Conservation (phyloP, 2,329 filamentous ascomycete genomes). For the Pseudogymnoascus sp. region DNA sequence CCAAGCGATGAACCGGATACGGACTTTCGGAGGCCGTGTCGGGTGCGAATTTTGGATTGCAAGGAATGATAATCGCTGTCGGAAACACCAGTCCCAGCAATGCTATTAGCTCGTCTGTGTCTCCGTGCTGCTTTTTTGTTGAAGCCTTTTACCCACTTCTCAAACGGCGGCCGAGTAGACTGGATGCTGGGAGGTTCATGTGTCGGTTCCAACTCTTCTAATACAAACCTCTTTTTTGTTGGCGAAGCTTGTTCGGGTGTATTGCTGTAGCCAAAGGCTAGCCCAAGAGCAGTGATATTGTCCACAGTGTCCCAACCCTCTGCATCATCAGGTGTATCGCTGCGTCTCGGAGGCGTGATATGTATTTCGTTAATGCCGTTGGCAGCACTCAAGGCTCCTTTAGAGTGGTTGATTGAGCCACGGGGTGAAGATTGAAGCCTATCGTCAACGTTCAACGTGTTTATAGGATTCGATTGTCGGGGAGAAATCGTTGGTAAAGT, state of each 20-base stretch:
- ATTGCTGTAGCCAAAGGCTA: conserved; percentile 32
- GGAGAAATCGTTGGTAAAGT: not conserved
- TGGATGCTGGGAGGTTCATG: conserved; percentile 3
- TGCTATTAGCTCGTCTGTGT: conserved; percentile 31
- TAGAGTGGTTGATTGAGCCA: not conserved
- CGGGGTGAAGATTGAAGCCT: not conserved
- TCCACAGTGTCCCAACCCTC: conserved; percentile 34
- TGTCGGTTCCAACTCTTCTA: conserved; percentile 20
- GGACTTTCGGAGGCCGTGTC: conserved; percentile 43
- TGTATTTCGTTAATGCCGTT: not conserved
- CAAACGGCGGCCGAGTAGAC: conserved; percentile 44
- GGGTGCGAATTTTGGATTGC: conserved; percentile 20
- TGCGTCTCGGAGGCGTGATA: not conserved
- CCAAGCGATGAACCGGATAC: conserved; percentile 70
- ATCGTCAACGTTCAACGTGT: not conserved
- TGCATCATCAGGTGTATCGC: conserved; percentile 20
- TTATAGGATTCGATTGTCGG: not conserved
- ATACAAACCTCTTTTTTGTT: conserved; percentile 20
- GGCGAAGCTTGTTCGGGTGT: conserved; percentile 10
- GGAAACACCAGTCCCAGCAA: conserved; percentile 30
- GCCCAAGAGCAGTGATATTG: conserved; percentile 35
- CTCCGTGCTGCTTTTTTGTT: conserved; percentile 48
- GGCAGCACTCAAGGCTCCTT: not conserved
- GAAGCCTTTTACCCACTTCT: conserved; percentile 66
- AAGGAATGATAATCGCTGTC: conserved; percentile 28